These are phyloP conservation scores for Pezicula radicicola DNA, from an alignment of 2,329 filamentous ascomycete species.

Conservation along the genomic window DNA sequence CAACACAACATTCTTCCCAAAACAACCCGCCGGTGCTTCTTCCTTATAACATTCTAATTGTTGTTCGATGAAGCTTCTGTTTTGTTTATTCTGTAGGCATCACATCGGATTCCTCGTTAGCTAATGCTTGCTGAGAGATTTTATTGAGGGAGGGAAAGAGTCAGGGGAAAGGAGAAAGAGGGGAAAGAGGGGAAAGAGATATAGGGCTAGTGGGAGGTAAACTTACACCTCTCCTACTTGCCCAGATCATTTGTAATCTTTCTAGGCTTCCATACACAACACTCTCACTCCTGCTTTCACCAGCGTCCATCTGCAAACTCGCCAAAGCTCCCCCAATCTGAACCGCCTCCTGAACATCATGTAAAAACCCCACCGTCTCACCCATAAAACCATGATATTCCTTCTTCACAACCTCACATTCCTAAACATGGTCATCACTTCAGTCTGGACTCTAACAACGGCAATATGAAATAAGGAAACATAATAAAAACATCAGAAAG, in stretches of 20 bases:
- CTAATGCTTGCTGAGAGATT: background rate
- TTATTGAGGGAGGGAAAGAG: background rate
- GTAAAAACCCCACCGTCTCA: constrained; percentile 23
- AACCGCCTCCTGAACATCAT: constrained; percentile 20
- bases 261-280: constrained; percentile 18
- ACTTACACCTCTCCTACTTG: constrained; percentile 26
- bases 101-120: background rate
- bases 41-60: constrained; percentile 22
- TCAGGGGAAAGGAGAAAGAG: background rate
- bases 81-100: constrained; percentile 22
- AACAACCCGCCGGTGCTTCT: constrained; percentile 18
- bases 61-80: constrained; percentile 31
- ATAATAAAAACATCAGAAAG: no score
- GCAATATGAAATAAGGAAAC: no score
- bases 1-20: constrained; percentile 27
- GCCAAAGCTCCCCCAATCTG: constrained; percentile 18
- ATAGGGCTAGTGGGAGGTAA: background rate
- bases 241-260: constrained; percentile 29
- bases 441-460: background rate
- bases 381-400: constrained; percentile 25
- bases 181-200: background rate
- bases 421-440: background rate
- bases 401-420: constrained; percentile 10
- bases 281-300: constrained; percentile 5
- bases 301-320: constrained; percentile 10